A percentile compares a stretch with the other conserved stretches of the same genome.
These are phyloP conservation scores for Mortierella alpina DNA, from an alignment of 192 early-diverging fungal genomes.

Conservation along the genomic window DNA sequence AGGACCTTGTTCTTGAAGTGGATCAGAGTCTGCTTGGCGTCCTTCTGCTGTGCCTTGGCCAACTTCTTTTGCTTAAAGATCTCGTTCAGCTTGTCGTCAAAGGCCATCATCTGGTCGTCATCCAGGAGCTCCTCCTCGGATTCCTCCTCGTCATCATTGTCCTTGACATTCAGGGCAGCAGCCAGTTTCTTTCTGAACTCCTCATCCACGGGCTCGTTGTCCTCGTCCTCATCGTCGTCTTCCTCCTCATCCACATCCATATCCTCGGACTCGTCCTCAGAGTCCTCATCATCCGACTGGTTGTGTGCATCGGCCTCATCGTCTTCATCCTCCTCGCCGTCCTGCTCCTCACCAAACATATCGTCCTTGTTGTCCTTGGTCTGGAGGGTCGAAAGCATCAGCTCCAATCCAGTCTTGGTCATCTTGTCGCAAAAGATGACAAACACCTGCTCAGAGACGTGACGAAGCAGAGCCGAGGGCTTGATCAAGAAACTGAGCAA, in stretches of 20 bases:
- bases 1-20: constrained; percentile 93
- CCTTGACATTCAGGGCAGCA: constrained; percentile 73
- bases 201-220: constrained; percentile 71
- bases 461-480: constrained; percentile 79
- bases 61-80: constrained; percentile 90
- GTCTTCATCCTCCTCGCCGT: constrained; percentile 61
- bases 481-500: constrained; percentile 89
- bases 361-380: constrained; percentile 59
- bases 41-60: constrained; percentile 83
- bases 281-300: constrained; percentile 57
- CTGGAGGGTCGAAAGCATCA: constrained; percentile 55
- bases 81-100: constrained; percentile 93
- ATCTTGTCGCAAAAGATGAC: constrained; percentile 80
- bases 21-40: constrained; percentile 80
- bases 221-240: constrained; percentile 54
- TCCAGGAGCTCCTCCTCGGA: constrained; percentile 69
- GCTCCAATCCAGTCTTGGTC: constrained; percentile 80
- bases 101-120: constrained; percentile 90
- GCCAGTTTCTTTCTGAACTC: constrained; percentile 79
- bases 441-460: constrained; percentile 86
- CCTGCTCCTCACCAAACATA: constrained; percentile 64
- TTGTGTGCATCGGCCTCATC: constrained; percentile 62
- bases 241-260: constrained; percentile 65
- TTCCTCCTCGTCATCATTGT: constrained; percentile 68
- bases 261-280: constrained; percentile 56